phyloP scores from a whole-genome alignment of 2,329 filamentous ascomycete species.

The Zopfia rhizophila region DNA sequence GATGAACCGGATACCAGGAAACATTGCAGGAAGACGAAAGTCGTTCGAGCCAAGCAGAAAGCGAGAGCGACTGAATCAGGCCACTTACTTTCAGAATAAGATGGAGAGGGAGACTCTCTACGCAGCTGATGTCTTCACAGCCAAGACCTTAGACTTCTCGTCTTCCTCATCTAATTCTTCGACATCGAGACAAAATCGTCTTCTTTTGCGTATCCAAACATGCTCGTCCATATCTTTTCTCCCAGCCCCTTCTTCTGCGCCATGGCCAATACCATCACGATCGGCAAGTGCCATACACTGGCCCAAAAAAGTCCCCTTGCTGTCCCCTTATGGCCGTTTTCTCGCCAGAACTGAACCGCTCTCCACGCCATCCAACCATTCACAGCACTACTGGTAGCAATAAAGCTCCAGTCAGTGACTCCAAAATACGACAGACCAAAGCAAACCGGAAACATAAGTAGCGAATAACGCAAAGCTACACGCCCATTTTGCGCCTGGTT shows the following conservation, averaged over 20 bases:
- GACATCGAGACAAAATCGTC: slow-evolving; percentile 46
- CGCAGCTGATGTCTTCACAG: slow-evolving; percentile 17
- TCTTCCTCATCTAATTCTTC: slow-evolving; percentile 38
- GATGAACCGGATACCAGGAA: slow-evolving; percentile 18
- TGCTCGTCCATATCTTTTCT: slow-evolving; percentile 42
- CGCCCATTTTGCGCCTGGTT: slow-evolving; percentile 86
- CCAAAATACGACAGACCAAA: slow-evolving; percentile 79
- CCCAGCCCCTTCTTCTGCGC: slow-evolving; percentile 86
- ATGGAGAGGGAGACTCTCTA: too few species aligned
- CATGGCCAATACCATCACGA: slow-evolving; percentile 88
- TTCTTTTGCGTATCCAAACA: slow-evolving; percentile 44
- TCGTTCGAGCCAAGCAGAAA: background rate
- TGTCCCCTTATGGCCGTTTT: slow-evolving; percentile 80
- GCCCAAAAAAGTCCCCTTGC: slow-evolving; percentile 94
- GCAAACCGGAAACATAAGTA: slow-evolving; percentile 88
- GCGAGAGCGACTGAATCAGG: background rate
- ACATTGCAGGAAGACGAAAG: background rate
- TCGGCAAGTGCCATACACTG: slow-evolving; percentile 94
- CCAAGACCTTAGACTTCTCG: slow-evolving; percentile 17
- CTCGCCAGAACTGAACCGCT: slow-evolving; percentile 82
- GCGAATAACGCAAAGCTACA: slow-evolving; percentile 86
- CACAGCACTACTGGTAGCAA: slow-evolving; percentile 80
- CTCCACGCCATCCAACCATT: slow-evolving; percentile 88
- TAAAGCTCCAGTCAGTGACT: slow-evolving; percentile 87
- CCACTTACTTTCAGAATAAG: slow-evolving; percentile 21